These are phyloP conservation scores for Cardiospermum halicacabum DNA, from an alignment of 345 rosid genomes.

Conservation along the genomic window DNA sequence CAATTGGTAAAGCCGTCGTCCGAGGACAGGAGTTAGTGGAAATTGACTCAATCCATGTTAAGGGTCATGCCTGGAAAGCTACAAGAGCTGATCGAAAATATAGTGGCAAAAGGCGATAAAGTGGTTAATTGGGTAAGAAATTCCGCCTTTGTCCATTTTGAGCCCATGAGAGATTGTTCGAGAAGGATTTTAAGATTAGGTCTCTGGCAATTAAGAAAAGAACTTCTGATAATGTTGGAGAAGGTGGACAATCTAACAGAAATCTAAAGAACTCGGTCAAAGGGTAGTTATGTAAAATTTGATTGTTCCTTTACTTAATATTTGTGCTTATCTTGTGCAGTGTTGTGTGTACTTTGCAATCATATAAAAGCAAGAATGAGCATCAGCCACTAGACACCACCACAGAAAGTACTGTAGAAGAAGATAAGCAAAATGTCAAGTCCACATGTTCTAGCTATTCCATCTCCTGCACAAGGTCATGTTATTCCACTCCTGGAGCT, in stretches of 20 bases:
- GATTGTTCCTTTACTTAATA: no score
- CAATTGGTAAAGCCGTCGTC: slow-evolving; percentile 9
- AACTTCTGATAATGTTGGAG: not conserved
- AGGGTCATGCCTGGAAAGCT: not conserved
- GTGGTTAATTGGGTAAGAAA: no score
- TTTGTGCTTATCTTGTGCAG: no score
- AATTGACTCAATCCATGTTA: not conserved
- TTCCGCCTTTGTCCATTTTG: no score
- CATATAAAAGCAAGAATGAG: no score
- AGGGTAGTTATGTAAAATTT: no score
- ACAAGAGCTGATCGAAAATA: not conserved
- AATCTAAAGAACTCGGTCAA: not conserved
- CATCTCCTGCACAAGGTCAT: slow-evolving; percentile 23
- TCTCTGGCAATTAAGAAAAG: slow-evolving; percentile 17
- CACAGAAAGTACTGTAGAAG: slow-evolving; percentile 23
- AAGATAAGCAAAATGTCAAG: not conserved
- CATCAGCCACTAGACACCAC: no score
- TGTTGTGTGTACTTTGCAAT: no score
- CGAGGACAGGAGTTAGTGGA: slow-evolving; percentile 7
- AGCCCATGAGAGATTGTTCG: slow-evolving; percentile 37
- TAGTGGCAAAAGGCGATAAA: not conserved
- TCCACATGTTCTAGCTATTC: slow-evolving; percentile 12
- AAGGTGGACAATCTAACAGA: not conserved
- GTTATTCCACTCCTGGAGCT: slow-evolving; percentile 7
- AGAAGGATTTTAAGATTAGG: slow-evolving; percentile 14